A percentile compares a stretch with the other conserved stretches of the same genome.
phyloP scores from a whole-genome alignment of 2,329 filamentous ascomycete genomes.

The Orbilia blumenaviensis region DNA sequence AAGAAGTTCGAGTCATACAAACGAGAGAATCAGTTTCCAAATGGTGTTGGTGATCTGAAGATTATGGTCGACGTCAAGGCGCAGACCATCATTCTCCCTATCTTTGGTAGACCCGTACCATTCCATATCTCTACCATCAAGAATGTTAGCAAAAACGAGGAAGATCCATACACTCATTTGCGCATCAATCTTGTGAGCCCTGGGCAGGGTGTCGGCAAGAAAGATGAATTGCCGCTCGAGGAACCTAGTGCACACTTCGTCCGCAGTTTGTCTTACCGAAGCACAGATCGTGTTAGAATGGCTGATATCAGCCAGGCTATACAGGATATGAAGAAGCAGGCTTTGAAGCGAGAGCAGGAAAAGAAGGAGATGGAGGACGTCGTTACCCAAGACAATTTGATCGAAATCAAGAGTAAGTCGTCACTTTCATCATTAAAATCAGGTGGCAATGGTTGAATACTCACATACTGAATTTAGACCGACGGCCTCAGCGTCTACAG shows the following conservation, averaged over 20 bases:
- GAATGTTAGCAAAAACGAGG: slow-evolving; percentile 96
- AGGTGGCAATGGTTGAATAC: slow-evolving; percentile 61
- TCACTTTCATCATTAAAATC: background rate
- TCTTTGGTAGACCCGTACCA: slow-evolving; percentile 96
- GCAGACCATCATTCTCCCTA: slow-evolving; percentile 86
- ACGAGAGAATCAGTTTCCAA: slow-evolving; percentile 90
- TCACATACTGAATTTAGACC: slow-evolving; percentile 65
- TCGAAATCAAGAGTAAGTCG: slow-evolving; percentile 79
- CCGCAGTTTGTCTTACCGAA: slow-evolving; percentile 92
- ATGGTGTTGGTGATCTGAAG: slow-evolving; percentile 81
- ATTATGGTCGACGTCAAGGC: slow-evolving; percentile 93
- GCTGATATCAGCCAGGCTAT: slow-evolving; percentile 92
- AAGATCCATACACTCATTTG: slow-evolving; percentile 91
- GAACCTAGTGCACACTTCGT: slow-evolving; percentile 96
- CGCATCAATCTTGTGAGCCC: slow-evolving; percentile 98
- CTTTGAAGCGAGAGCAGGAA: slow-evolving; percentile 90
- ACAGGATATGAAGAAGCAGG: slow-evolving; percentile 93
- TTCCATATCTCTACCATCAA: slow-evolving; percentile 99
- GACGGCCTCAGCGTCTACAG: slow-evolving; percentile 86
- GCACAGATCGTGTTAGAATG: slow-evolving; percentile 85
- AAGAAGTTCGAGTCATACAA: slow-evolving; percentile 99
- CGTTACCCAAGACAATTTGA: slow-evolving; percentile 95
- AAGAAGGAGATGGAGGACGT: slow-evolving; percentile 99
- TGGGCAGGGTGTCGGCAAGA: slow-evolving; percentile 93
- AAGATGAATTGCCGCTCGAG: slow-evolving; percentile 92